Percentiles rank a stretch among this genome's conserved stretches.
Conservation (phyloP, 306 rosid genomes). For the Vigna unguiculata region DNA sequence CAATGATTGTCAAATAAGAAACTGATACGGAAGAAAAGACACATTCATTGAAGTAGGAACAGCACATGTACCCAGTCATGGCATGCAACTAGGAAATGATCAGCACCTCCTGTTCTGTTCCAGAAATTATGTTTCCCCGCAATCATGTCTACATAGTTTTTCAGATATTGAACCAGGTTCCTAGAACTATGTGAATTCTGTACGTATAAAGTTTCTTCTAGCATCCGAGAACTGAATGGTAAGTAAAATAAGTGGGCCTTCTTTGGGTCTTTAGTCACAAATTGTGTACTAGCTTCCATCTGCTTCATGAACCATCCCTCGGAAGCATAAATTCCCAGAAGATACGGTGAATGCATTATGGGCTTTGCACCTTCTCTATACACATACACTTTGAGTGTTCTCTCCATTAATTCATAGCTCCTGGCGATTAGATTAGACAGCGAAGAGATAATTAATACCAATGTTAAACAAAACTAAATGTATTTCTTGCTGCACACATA, state of each 20-base stretch:
- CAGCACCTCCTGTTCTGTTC: conserved; percentile 96
- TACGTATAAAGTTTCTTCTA: conserved; percentile 75
- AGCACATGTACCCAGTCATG: conserved; percentile 84
- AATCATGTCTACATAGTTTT: conserved; percentile 66
- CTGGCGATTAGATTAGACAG: conserved; percentile 53
- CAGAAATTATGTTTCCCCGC: conserved; percentile 67
- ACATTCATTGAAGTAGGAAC: conserved; percentile 38
- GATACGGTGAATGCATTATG: conserved; percentile 75
- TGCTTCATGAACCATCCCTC: conserved; percentile 98
- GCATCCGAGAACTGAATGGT: conserved; percentile 88
- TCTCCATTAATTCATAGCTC: conserved; percentile 96
- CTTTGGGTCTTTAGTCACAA: conserved; percentile 68
- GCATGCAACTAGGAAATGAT: conserved; percentile 97
- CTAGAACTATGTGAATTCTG: conserved; percentile 63
- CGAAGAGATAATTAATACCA: conserved; percentile 29
- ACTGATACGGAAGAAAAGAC: conserved; percentile 20
- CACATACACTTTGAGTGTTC: conserved; percentile 75
- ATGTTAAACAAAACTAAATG: conserved; percentile 25
- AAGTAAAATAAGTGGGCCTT: conserved; percentile 90
- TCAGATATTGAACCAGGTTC: conserved; percentile 65
- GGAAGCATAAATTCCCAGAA: conserved; percentile 87
- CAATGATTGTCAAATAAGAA: neutral
- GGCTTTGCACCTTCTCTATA: conserved; percentile 84
- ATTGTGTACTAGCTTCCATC: conserved; percentile 65
- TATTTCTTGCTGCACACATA: conserved; percentile 15